Evolutionary conservation across 768 basidiomycete species (phyloP).

Genomic region (Tylopilus sp.): DNA sequence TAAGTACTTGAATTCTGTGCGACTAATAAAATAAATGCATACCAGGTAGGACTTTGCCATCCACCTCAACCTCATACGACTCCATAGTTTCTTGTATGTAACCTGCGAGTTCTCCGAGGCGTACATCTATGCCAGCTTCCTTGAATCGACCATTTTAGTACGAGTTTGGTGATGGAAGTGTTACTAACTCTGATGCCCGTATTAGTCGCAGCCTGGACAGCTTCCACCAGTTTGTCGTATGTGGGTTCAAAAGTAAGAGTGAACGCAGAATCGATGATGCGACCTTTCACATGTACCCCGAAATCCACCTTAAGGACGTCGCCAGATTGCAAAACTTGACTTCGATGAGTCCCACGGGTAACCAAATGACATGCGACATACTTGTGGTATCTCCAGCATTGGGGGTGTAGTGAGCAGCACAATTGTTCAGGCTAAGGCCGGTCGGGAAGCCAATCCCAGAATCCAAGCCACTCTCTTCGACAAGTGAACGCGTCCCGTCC

Average conservation of each 20-base stretch:
- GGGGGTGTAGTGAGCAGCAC: conserved; percentile 95
- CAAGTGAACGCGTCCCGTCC: conserved; percentile 84
- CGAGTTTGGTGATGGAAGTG: background rate
- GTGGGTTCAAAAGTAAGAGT: conserved; percentile 87
- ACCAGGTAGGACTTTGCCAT: conserved; percentile 82
- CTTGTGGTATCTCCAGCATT: conserved; percentile 88
- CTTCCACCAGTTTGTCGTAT: conserved; percentile 85
- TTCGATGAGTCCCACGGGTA: conserved; percentile 6
- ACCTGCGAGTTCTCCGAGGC: conserved; percentile 88
- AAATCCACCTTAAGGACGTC: conserved; percentile 97
- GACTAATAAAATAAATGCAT: conserved; percentile 1
- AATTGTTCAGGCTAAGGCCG: conserved; percentile 88
- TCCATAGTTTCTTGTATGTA: conserved; percentile 99
- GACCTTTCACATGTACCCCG: conserved; percentile 95
- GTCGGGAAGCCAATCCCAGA: conserved; percentile 95
- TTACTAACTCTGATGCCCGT: conserved; percentile 78
- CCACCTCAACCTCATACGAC: conserved; percentile 94
- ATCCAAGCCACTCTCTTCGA: conserved; percentile 86
- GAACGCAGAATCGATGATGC: conserved; percentile 94
- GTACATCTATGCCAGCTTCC: conserved; percentile 96
- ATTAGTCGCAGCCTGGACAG: conserved; percentile 92
- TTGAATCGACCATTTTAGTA: conserved; percentile 29
- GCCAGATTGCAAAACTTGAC: conserved; percentile 68
- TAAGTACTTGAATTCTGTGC: background rate
- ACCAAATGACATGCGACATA: conserved; percentile 35